Percentiles rank a stretch among this genome's conserved stretches.
phyloP scores from a whole-genome alignment of 2,329 filamentous ascomycete genomes.

The Zymoseptoria crescenta region DNA sequence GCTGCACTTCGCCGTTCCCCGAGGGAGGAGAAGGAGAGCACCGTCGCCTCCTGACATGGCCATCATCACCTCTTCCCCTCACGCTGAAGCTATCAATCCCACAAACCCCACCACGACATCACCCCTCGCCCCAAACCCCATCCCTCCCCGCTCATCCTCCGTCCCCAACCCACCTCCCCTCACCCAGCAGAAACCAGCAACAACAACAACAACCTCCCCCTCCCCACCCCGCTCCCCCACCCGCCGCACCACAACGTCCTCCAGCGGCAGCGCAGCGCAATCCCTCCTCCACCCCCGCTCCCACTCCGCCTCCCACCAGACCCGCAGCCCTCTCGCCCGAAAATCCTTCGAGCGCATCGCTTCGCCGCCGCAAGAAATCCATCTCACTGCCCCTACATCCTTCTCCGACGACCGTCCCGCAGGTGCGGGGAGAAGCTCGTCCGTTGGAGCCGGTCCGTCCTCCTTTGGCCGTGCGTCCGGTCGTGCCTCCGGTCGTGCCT shows the following conservation, averaged over 20 bases:
- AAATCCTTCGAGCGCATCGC: slow-evolving; percentile 32
- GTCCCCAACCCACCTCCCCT: not conserved
- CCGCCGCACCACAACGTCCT: not conserved
- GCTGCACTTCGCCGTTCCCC: slow-evolving; percentile 12
- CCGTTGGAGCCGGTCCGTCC: no score
- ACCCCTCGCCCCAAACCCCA: not conserved
- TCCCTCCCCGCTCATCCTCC: not conserved
- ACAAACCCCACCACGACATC: not conserved
- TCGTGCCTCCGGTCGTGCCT: no score
- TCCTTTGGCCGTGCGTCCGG: no score
- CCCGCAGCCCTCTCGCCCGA: slow-evolving; percentile 39
- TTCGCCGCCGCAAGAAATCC: not conserved
- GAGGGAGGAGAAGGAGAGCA: not conserved
- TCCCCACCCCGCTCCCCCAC: slow-evolving; percentile 3
- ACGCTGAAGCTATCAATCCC: not conserved
- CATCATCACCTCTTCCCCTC: not conserved
- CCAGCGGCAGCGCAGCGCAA: slow-evolving; percentile 5
- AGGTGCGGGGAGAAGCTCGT: no score
- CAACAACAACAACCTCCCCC: slow-evolving; percentile 5
- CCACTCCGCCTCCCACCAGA: slow-evolving; percentile 18
- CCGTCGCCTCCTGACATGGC: not conserved
- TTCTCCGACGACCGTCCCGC: no score
- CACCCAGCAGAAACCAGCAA: not conserved
- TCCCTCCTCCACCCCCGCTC: not conserved
- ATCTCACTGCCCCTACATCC: not conserved